Evolutionary conservation across 1,284 basidiomycete species (phyloP).

Genomic region (Cutaneotrichosporon sp.): DNA sequence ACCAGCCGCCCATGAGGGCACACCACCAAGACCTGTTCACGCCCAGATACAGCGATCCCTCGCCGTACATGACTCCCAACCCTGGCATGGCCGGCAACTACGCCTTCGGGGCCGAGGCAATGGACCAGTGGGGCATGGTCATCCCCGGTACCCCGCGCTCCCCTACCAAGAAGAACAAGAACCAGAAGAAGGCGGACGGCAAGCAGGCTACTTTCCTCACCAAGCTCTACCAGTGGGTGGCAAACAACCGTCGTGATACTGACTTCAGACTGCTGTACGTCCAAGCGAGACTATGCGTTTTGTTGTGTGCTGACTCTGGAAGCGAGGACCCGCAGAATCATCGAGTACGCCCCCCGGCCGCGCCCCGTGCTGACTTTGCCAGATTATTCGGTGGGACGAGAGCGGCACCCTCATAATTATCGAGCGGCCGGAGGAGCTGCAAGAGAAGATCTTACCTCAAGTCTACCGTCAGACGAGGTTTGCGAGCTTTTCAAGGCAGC

Average conservation of each 20-base stretch:
- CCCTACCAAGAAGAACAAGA: conserved; percentile 11
- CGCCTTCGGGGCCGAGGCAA: not conserved
- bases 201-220: conserved; percentile 86
- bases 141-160: not conserved
- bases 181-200: conserved; percentile 45
- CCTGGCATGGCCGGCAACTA: not conserved
- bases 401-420: conserved; percentile 88
- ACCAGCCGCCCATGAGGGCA: not conserved
- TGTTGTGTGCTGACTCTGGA: not conserved
- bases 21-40: conserved; percentile 5
- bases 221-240: conserved; percentile 81
- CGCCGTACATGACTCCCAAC: not conserved
- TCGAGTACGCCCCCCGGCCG: not conserved
- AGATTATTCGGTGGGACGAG: conserved; percentile 88
- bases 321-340: not conserved
- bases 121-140: not conserved
- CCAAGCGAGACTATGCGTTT: not conserved
- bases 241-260: conserved; percentile 1
- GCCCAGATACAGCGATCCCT: not conserved
- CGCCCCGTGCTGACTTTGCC: not conserved
- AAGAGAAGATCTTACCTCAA: conserved; percentile 81
- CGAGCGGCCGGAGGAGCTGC: conserved; percentile 82
- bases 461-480: conserved; percentile 91
- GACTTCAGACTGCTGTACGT: conserved; percentile 18
- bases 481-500: conserved; percentile 88